Percentiles rank a stretch among this genome's conserved stretches.
Conservation (phyloP, 306 rosid species). For the Chamaecrista fasciculata region DNA sequence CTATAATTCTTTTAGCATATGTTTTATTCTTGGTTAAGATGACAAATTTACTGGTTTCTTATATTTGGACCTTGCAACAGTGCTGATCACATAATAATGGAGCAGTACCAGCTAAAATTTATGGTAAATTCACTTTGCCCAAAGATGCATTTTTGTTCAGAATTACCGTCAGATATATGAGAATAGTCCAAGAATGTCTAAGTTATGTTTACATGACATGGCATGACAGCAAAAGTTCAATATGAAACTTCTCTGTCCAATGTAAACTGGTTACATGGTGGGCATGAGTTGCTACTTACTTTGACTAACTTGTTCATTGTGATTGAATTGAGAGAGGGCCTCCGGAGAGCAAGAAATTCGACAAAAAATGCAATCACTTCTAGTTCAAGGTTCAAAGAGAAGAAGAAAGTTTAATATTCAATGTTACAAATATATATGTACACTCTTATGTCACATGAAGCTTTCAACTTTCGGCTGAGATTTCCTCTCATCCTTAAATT, state of each 20-base stretch:
- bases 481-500: background rate
- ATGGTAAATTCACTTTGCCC: constrained; percentile 48
- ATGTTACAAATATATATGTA: background rate
- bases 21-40: background rate
- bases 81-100: background rate
- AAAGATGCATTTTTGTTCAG: background rate
- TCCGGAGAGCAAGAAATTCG: constrained; percentile 46
- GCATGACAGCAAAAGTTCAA: constrained; percentile 73
- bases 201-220: constrained; percentile 24
- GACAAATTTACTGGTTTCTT: constrained; percentile 31
- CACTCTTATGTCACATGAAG: background rate
- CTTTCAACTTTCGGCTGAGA: background rate
- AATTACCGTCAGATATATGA: background rate
- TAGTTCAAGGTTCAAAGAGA: constrained; percentile 37
- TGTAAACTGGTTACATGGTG: constrained; percentile 96
- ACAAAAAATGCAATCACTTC: constrained; percentile 31
- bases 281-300: constrained; percentile 86
- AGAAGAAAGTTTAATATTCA: constrained; percentile 23
- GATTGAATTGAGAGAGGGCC: constrained; percentile 78
- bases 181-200: background rate
- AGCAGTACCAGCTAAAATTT: constrained; percentile 96
- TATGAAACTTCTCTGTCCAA: constrained; percentile 90
- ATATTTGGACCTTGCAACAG: constrained; percentile 21
- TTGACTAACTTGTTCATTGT: constrained; percentile 84
- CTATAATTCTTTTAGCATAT: background rate